Evolutionary conservation across 192 early-diverging fungal species (phyloP).

Genomic region (Chytriomyces sp.): DNA sequence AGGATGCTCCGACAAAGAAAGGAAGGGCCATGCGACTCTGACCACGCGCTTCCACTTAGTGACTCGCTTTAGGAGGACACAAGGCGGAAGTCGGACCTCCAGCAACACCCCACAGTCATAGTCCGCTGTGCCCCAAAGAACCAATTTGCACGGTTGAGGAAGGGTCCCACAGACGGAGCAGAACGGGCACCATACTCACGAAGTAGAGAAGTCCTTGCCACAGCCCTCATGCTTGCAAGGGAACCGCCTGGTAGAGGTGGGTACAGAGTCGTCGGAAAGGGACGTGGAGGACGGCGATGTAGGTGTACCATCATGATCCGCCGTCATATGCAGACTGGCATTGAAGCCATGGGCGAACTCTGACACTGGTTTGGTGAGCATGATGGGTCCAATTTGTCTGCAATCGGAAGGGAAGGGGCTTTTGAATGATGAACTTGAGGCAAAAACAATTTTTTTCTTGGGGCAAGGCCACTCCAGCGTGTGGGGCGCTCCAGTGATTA

Average conservation of each 20-base stretch:
- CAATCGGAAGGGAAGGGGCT: background rate
- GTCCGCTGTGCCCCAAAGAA: background rate
- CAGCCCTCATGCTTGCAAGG: constrained; percentile 11
- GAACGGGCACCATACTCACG: background rate
- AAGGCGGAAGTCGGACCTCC: background rate
- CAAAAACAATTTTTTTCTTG: too few species aligned
- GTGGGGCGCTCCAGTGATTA: too few species aligned
- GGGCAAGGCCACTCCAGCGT: too few species aligned
- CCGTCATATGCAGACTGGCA: background rate
- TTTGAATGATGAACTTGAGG: too few species aligned
- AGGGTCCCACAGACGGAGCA: background rate
- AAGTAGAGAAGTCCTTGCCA: constrained; percentile 8
- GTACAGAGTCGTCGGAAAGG: background rate
- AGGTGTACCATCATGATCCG: too few species aligned
- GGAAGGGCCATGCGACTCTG: background rate
- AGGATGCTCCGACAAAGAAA: background rate
- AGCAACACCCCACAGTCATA: background rate
- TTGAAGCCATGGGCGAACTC: background rate
- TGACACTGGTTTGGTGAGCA: background rate
- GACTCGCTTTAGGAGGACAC: background rate
- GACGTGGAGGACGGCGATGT: background rate
- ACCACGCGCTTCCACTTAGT: background rate
- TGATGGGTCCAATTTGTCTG: background rate
- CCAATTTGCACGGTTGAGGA: background rate
- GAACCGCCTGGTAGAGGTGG: background rate